Base-by-base conservation (phyloP, 805 yeast species). In the Schizosaccharomyces cryophilus region DNA sequence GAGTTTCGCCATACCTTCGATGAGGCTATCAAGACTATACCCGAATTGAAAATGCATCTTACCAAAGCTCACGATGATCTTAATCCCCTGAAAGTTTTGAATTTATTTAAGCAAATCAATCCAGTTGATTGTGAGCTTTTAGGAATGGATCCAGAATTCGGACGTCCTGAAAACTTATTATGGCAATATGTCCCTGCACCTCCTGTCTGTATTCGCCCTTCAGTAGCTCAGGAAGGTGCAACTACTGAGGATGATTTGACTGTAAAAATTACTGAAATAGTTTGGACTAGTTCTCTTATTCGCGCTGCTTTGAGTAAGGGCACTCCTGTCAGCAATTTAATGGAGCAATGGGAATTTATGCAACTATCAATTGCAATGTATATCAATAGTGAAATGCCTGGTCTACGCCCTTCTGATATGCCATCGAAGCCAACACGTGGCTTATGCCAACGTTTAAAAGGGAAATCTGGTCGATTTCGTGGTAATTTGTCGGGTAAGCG, bases 101-200 rank as follows among this genome's bases (percentile, higher is more conserved):
- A 87, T 66, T 73, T 93, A 62, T 93, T 93, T 76, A 86, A 87
- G 69, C 93, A 84, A 70, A 82, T 93, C 35, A 72, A 79, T 51
- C 89, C 96, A 0, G 78, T 80, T 56, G 98, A 93, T 68, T 89
- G 96, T 73, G 96, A 90, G 71, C 76, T 93, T 21, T 73, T 93
- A 40, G 99, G 98, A 61, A 81, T 93, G 61, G 93, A 93, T 68
- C 80, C 96, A 0, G 78, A 86, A 3, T 79, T 81, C 66, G 96
- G 96, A 58, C 78, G 96, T 65, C 98, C 97, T 4, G 97, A 90
- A 72, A 87, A 85, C 78, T 93, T 89, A 70, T 80, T 93, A 48
- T 93, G 98, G 99, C 80, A 95, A 69, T 93, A 89, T 69, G 77
- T 93, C 61, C 98, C 98, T 0, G 97, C 97, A 0, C 98, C 99